Base-by-base conservation (phyloP, 805 yeast genomes). In the Saccharomycopsis sp. region DNA sequence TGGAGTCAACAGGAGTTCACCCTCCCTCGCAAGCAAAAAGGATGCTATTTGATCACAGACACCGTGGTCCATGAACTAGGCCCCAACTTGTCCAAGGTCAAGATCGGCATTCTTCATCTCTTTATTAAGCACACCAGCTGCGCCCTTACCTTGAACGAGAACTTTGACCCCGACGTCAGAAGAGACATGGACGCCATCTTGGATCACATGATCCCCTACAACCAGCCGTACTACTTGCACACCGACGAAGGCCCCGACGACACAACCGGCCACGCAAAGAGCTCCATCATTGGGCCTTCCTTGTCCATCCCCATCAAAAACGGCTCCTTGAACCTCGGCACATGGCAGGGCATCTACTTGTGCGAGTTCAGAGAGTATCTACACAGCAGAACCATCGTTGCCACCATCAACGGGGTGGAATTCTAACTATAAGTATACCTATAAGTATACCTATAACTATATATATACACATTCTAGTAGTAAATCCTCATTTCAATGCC, bases 281-380 rank as follows among this genome's bases (percentile, higher is more conserved):
- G 81, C 15, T 60, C 73, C 2, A 45, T 73, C 36, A 68, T 79
- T 7, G 92, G 94, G 15, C 79, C 75, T 5, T 66, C 75, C 3
- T 60, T 83, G 20, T 64, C 73, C 3, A 73, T 83, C 32, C 94
- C 94, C 2, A 81, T 83, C 36, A 55, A 67, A 17, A 71, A 81
- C 51, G 94, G 94, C 1, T 56, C 64, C 25, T 60, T 83, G 41
- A 79, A 77, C 1, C 67, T 78, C 0, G 94, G 94, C 1, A 83
- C 92, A 0, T 84, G 94, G 94, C 94, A 83, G 55, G 94, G 92
- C 0, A 69, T 84, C 31, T 83, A 81, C 67, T 63, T 80, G 37
- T 65, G 82, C 53, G 94, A 83, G 56, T 83, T 84, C 59, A 68
- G 94, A 52, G 65, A 66, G 34, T 69, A 73, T 56, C 60, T 63